Evolutionary conservation across 495 filamentous ascomycete genomes (phyloP).

Genomic region (Aspergillus asperescens): DNA sequence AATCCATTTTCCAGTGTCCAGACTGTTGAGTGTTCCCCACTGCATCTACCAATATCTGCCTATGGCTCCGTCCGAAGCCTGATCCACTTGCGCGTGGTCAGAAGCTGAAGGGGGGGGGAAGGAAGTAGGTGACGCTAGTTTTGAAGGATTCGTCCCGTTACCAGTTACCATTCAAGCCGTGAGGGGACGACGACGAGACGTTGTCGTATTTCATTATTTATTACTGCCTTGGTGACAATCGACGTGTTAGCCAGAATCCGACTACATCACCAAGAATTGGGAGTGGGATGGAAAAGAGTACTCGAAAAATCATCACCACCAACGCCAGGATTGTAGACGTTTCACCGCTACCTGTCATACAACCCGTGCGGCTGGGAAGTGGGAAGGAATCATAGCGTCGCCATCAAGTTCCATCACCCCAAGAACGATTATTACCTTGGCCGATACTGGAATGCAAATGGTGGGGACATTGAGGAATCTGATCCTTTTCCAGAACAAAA

Average conservation of each 20-base stretch:
- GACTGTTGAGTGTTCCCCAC: constrained; percentile 5
- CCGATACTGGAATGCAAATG: too few species aligned
- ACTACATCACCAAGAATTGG: background rate
- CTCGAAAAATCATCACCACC: background rate
- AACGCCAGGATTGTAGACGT: background rate
- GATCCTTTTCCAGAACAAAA: constrained; percentile 12
- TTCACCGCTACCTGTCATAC: constrained; percentile 7
- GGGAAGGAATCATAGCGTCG: background rate
- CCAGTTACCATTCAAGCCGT: background rate
- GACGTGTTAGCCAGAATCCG: background rate
- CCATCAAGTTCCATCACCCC: background rate
- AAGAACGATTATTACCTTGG: background rate
- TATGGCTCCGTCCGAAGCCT: background rate
- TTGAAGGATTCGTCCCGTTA: constrained; percentile 3
- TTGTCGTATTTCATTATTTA: background rate
- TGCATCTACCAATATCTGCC: constrained; percentile 6
- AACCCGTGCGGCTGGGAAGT: constrained; percentile 4
- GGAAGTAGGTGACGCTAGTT: background rate
- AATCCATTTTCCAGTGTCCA: background rate
- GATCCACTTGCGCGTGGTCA: constrained; percentile 12
- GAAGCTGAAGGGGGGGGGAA: constrained; percentile 3
- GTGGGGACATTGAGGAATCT: constrained; percentile 4
- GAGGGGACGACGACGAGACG: background rate
- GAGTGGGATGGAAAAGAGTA: background rate
- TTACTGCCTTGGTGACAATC: background rate